A percentile compares a stretch with the other conserved stretches of the same genome.
Conservation (phyloP, 2,329 filamentous ascomycete genomes). For the Alternaria ventricosa region DNA sequence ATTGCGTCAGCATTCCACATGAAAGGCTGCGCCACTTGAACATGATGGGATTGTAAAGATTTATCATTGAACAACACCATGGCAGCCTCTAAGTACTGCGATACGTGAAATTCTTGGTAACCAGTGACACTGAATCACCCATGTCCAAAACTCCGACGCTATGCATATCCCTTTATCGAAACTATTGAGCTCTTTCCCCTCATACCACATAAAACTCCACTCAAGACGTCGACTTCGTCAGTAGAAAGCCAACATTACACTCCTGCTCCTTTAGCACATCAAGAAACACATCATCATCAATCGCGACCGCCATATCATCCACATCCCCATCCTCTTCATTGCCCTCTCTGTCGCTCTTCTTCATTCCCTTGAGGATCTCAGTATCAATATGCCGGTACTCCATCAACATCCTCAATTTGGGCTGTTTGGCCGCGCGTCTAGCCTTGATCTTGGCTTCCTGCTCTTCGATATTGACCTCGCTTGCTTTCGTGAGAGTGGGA, state of each 20-base stretch:
- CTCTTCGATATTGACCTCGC: constrained; percentile 54
- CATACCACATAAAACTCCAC: not conserved
- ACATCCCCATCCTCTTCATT: constrained; percentile 18
- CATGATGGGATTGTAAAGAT: too few relatives aligned
- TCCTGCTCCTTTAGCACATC: constrained; percentile 56
- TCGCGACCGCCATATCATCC: constrained; percentile 41
- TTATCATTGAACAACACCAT: too few relatives aligned
- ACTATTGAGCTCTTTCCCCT: not conserved
- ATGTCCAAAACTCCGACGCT: constrained; percentile 3
- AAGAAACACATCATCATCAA: constrained; percentile 61
- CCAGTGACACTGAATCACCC: too few relatives aligned
- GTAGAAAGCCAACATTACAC: constrained; percentile 56
- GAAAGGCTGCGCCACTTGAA: too few relatives aligned
- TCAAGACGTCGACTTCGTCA: constrained; percentile 52
- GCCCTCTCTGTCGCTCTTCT: not conserved
- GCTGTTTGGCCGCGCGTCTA: constrained; percentile 42
- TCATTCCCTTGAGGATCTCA: constrained; percentile 27
- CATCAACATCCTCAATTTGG: constrained; percentile 61
- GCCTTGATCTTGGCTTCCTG: constrained; percentile 53
- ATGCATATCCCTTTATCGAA: not conserved
- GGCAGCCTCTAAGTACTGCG: too few relatives aligned
- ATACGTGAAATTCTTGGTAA: too few relatives aligned
- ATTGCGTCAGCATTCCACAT: too few relatives aligned
- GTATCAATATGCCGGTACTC: constrained; percentile 61
- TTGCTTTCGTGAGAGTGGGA: constrained; percentile 45